A percentile compares a stretch with the other conserved stretches of the same genome.
Conservation (phyloP, 2,329 filamentous ascomycete genomes). For the Aspergillus novofumigatus region DNA sequence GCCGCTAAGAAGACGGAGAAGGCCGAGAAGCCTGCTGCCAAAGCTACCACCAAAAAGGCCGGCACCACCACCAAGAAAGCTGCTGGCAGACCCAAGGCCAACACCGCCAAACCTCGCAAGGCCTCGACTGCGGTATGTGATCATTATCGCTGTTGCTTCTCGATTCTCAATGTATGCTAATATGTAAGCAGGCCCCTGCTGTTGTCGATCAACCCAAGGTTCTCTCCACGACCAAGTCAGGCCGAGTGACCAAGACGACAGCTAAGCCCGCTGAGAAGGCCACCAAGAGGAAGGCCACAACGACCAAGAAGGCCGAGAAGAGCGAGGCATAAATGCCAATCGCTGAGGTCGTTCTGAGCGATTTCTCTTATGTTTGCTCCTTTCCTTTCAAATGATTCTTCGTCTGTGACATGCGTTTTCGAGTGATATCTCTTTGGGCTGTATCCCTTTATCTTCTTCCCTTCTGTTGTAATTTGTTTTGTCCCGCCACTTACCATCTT, state of each 20-base stretch:
- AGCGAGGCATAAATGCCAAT: neutral
- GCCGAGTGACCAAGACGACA: constrained; percentile 70
- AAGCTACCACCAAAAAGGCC: constrained; percentile 45
- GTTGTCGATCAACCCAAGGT: constrained; percentile 66
- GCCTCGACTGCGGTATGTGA: constrained; percentile 40
- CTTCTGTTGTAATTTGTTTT: constrained; percentile 29
- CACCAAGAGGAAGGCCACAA: constrained; percentile 40
- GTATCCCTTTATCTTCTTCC: constrained; percentile 22
- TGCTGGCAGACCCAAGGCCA: constrained; percentile 49
- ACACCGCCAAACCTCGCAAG: constrained; percentile 53
- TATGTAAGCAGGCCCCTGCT: constrained; percentile 53
- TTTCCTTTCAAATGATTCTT: constrained; percentile 11
- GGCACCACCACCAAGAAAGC: constrained; percentile 46
- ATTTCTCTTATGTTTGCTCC: constrained; percentile 12
- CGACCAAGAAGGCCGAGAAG: constrained; percentile 36
- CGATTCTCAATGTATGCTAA: constrained; percentile 16
- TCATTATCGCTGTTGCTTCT: neutral
- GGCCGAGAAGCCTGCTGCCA: constrained; percentile 42
- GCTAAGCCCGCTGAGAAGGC: constrained; percentile 44
- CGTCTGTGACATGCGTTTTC: constrained; percentile 9
- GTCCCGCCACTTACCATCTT: constrained; percentile 16
- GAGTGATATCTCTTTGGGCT: constrained; percentile 15
- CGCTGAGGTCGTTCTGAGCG: constrained; percentile 12
- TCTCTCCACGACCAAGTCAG: constrained; percentile 78
- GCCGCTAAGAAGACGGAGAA: constrained; percentile 48